phyloP scores from a whole-genome alignment of 129 eudicot genomes.

The Lactuca saligna region DNA sequence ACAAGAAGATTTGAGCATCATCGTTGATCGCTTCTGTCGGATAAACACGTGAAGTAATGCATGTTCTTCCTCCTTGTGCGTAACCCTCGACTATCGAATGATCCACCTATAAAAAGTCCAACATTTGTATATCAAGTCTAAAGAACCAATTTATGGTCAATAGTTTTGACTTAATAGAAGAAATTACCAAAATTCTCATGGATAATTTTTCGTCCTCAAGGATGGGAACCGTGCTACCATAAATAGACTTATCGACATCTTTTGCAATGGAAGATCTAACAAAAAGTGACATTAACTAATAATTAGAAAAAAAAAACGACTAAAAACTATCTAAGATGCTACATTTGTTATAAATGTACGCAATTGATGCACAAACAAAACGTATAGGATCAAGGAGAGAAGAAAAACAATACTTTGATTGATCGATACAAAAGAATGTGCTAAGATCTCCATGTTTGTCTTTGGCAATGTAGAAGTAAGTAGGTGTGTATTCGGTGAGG shows the following conservation, averaged over 20 bases:
- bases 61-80: slow-evolving; percentile 74
- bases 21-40: slow-evolving; percentile 58
- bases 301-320: background rate
- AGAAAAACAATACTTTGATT: slow-evolving; percentile 38
- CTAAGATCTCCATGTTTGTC: slow-evolving; percentile 29
- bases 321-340: background rate
- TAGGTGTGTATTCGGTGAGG: slow-evolving; percentile 53
- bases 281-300: background rate
- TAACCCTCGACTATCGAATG: slow-evolving; percentile 84
- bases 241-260: slow-evolving; percentile 59
- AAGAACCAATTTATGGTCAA: background rate
- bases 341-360: background rate
- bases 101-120: slow-evolving; percentile 45
- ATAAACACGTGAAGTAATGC: slow-evolving; percentile 65
- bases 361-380: slow-evolving; percentile 4
- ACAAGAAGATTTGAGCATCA: slow-evolving; percentile 50
- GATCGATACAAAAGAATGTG: slow-evolving; percentile 57
- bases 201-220: slow-evolving; percentile 68
- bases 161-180: background rate
- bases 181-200: slow-evolving; percentile 64
- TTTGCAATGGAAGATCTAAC: slow-evolving; percentile 69
- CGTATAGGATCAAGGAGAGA: background rate
- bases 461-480: slow-evolving; percentile 55
- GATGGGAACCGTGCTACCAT: slow-evolving; percentile 75
- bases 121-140: background rate